Evolutionary conservation across 2,329 filamentous ascomycete species (phyloP).

Genomic region (Sporothrix protearum): DNA sequence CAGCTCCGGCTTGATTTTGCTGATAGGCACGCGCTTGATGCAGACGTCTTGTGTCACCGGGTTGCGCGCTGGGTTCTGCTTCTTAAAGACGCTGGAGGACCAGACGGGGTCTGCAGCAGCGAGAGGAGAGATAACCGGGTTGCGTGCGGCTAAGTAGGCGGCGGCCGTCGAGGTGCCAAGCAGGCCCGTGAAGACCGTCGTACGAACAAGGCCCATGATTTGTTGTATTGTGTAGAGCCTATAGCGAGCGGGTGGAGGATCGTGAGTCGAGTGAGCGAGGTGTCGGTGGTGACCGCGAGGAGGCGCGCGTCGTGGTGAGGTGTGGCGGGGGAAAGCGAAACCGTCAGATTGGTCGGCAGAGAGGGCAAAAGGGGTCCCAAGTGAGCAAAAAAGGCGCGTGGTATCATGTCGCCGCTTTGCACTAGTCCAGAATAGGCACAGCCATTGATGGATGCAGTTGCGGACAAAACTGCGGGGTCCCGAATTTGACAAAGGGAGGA

Average conservation of each 20-base stretch:
- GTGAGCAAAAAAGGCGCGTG: neutral
- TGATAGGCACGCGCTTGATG: constrained; percentile 59
- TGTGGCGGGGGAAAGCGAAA: constrained; percentile 6
- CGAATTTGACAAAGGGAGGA: neutral
- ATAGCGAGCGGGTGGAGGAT: neutral
- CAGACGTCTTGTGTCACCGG: constrained; percentile 62
- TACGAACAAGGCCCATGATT: constrained; percentile 52
- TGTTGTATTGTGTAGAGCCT: neutral
- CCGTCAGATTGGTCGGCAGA: neutral
- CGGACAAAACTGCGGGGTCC: neutral
- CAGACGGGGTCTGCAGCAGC: constrained; percentile 59
- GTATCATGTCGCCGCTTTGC: neutral
- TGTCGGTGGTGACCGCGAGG: neutral
- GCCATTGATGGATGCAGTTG: neutral
- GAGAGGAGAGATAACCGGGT: constrained; percentile 55
- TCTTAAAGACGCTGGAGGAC: constrained; percentile 52
- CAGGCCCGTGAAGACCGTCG: constrained; percentile 45
- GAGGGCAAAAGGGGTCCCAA: neutral
- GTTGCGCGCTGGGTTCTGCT: constrained; percentile 61
- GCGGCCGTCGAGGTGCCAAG: constrained; percentile 50
- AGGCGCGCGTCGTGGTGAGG: neutral
- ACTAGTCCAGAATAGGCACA: neutral
- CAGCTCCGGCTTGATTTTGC: constrained; percentile 62
- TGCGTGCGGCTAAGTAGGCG: constrained; percentile 52
- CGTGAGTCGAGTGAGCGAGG: neutral